A percentile compares a stretch with the other conserved stretches of the same genome.
Evolutionary conservation across 2,329 filamentous ascomycete species (phyloP).

Genomic region (Aspergillus fructus): DNA sequence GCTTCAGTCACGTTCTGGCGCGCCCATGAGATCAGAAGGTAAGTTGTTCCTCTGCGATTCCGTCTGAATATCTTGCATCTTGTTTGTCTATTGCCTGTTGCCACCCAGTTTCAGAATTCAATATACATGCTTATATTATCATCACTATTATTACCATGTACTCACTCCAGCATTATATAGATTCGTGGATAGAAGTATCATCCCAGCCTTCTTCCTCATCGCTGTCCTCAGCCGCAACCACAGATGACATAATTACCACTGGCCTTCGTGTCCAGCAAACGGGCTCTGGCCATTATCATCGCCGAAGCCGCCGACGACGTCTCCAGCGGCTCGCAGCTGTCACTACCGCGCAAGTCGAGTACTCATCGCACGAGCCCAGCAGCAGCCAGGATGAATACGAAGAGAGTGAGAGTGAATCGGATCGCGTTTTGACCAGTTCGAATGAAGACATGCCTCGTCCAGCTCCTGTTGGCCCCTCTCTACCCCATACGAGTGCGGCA

Average conservation of each 20-base stretch:
- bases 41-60: constrained; percentile 19
- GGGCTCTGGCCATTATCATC: constrained; percentile 50
- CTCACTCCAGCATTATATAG: constrained; percentile 56
- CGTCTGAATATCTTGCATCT: constrained; percentile 14
- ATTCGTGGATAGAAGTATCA: constrained; percentile 94
- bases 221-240: constrained; percentile 68
- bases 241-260: constrained; percentile 87
- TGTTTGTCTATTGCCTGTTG: constrained; percentile 5
- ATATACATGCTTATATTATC: constrained; percentile 19
- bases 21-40: constrained; percentile 45
- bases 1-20: constrained; percentile 33
- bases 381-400: constrained; percentile 95
- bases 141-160: constrained; percentile 31
- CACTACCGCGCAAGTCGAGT: constrained; percentile 42
- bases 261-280: constrained; percentile 73
- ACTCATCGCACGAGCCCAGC: constrained; percentile 45
- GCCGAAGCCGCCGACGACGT: constrained; percentile 56
- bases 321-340: constrained; percentile 35
- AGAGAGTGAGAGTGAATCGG: constrained; percentile 87
- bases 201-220: constrained; percentile 94
- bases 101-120: constrained; percentile 8
- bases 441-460: constrained; percentile 55
- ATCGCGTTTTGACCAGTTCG: constrained; percentile 65
- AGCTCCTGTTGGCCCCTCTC: constrained; percentile 22
- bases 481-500: constrained; percentile 23